These are phyloP conservation scores for Ilyonectria sp. DNA, from an alignment of 2,329 filamentous ascomycete genomes.

Conservation along the genomic window DNA sequence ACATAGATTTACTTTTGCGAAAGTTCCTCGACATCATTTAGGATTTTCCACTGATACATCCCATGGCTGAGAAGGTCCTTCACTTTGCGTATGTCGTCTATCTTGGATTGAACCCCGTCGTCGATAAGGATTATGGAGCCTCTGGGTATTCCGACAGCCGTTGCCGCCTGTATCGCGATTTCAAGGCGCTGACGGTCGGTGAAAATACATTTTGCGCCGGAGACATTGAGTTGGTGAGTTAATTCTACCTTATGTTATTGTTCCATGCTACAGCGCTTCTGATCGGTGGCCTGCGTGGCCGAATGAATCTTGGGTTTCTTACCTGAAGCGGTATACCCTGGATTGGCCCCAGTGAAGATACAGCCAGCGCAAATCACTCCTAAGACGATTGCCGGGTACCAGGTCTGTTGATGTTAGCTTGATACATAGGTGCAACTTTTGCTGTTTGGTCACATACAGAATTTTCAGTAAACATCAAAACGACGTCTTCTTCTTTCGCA, in stretches of 20 bases:
- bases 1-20: slow-evolving; percentile 3
- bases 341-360: slow-evolving; percentile 26
- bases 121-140: not conserved
- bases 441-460: not conserved
- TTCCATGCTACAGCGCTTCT: not conserved
- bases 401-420: not conserved
- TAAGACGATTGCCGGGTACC: slow-evolving; percentile 12
- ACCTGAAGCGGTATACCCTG: slow-evolving; percentile 12
- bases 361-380: slow-evolving; percentile 15
- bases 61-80: not conserved
- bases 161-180: slow-evolving; percentile 6
- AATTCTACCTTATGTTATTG: slow-evolving; percentile 10
- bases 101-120: not conserved
- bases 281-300: fast-evolving
- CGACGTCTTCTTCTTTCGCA: slow-evolving; percentile 9
- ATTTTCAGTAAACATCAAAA: slow-evolving; percentile 17
- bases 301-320: not conserved
- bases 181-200: slow-evolving; percentile 14
- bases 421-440: not conserved
- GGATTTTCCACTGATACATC: not conserved
- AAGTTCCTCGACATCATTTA: not conserved
- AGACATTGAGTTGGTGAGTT: slow-evolving; percentile 11
- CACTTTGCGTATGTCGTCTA: not conserved
- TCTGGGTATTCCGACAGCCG: not conserved
- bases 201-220: slow-evolving; percentile 22